These are phyloP conservation scores for Fusarium annulatum DNA, from an alignment of 2,329 filamentous ascomycete species.

Conservation along the genomic window DNA sequence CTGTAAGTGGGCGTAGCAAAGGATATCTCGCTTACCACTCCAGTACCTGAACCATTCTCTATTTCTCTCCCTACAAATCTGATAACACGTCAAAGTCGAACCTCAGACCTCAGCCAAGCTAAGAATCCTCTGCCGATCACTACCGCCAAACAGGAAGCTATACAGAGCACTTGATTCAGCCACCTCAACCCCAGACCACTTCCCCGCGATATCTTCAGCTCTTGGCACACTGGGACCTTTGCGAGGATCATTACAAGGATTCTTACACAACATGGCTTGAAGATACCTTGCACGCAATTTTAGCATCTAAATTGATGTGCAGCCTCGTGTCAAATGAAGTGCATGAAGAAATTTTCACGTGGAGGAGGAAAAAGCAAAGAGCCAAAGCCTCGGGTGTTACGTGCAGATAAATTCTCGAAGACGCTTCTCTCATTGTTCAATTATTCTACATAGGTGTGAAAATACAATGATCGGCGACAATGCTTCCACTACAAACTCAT, in stretches of 20 bases:
- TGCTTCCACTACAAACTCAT: not conserved
- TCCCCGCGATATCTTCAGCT: not conserved
- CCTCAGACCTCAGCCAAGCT: not conserved
- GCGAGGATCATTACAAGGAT: not conserved
- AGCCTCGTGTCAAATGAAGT: not conserved
- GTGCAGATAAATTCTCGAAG: not conserved
- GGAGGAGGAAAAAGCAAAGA: not conserved
- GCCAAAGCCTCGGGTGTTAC: not conserved
- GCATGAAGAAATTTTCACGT: not conserved
- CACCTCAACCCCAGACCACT: not conserved
- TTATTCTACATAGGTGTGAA: not conserved
- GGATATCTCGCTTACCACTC: not conserved
- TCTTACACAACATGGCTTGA: not conserved
- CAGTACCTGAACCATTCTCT: too few species aligned
- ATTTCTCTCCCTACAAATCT: too few species aligned
- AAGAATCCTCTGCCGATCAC: not conserved
- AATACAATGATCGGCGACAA: not conserved
- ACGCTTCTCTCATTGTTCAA: too few species aligned
- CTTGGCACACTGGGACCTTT: not conserved
- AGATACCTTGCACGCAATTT: not conserved
- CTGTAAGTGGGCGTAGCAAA: not conserved
- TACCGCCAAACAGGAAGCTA: not conserved
- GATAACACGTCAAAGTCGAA: not conserved
- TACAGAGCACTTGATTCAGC: not conserved
- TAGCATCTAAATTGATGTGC: not conserved